Base-by-base conservation (phyloP, 306 rosid genomes). In the Citrullus amarus region DNA sequence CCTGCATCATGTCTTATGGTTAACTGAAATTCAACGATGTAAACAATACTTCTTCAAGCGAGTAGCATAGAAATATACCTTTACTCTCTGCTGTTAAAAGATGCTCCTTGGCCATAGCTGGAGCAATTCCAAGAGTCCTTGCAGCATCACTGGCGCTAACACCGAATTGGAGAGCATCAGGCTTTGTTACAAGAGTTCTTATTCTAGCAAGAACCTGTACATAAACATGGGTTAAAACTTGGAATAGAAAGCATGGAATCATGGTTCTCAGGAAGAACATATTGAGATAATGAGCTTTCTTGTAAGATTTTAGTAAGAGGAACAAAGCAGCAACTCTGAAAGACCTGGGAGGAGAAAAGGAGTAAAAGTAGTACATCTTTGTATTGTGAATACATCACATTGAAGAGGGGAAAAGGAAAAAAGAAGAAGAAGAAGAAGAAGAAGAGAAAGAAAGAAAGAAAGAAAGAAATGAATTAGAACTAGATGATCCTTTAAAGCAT, bases 81-180 rank as follows among this genome's bases (percentile, higher is more conserved):
- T 85, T 92, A 90, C 87, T 91, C 89, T 95, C 98, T 32, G 97
- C 98, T 70, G 95, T 82, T 67, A 92, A 86, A 81, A 95, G 98
- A 86, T 95, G 97, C 83, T 95, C 98, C 87, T 92, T 95, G 54
- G 97, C 98, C 97, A 95, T 92, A 83, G 91, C 92, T 63, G 97
- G 98, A 54, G 97, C 98, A 81, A 95, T 86, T 78, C 97, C 96
- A 65, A 92, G 87, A 56, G 92, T 91, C 86, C 72, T 92, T 80
- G 98, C 96, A 85, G 98, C 97, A 84, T 95, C 98, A 82, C 97
- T 86, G 3, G 97, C 91, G 88, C 98, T 95, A 79, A 95, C 81
- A 51, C 97, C 98, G 60, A 82, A 80, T 86, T 86, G 87, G 57
- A 95, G 93, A 81, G 97, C 89, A 51, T 92, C 92, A 8, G 98